Evolutionary conservation across 169 alveolate genomes (phyloP).

Genomic region (Babesia ovis): DNA sequence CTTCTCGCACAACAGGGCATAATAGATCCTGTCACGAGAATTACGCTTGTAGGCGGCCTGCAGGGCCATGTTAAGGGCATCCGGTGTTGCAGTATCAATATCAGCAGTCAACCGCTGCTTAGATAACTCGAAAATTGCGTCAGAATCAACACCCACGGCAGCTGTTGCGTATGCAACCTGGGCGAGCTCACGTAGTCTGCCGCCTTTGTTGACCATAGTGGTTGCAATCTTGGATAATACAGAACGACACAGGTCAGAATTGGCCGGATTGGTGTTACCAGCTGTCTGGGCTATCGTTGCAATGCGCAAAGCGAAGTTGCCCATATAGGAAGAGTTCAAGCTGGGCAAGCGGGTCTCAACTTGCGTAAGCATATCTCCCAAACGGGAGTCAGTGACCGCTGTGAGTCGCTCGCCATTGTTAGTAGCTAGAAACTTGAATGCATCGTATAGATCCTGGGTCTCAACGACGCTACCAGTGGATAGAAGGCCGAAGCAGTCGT

Average conservation of each 20-base stretch:
- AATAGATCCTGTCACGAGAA: conserved; percentile 43
- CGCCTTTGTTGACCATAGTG: conserved; percentile 48
- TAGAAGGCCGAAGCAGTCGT: conserved; percentile 59
- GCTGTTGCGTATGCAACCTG: conserved; percentile 67
- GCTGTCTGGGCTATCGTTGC: conserved; percentile 16
- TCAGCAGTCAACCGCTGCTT: conserved; percentile 61
- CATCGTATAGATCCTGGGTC: conserved; percentile 55
- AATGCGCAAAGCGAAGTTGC: conserved; percentile 65
- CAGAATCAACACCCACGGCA: conserved; percentile 37
- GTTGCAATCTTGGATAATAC: conserved; percentile 50
- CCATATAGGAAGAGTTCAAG: conserved; percentile 60
- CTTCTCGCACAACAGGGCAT: conserved; percentile 62
- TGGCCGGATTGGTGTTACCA: background rate
- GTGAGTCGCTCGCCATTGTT: conserved; percentile 8
- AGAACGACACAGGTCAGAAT: conserved; percentile 29
- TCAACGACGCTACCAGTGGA: conserved; percentile 23
- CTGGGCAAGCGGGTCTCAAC: conserved; percentile 61
- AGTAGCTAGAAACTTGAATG: conserved; percentile 48
- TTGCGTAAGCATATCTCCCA: conserved; percentile 52
- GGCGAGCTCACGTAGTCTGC: conserved; percentile 43
- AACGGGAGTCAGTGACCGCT: conserved; percentile 48
- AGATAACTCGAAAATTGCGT: conserved; percentile 50
- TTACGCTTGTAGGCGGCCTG: conserved; percentile 41
- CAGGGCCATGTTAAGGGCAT: conserved; percentile 51
- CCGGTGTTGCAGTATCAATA: conserved; percentile 63